Evolutionary conservation across 306 rosid species (phyloP).

Genomic region (Cicer arietinum): DNA sequence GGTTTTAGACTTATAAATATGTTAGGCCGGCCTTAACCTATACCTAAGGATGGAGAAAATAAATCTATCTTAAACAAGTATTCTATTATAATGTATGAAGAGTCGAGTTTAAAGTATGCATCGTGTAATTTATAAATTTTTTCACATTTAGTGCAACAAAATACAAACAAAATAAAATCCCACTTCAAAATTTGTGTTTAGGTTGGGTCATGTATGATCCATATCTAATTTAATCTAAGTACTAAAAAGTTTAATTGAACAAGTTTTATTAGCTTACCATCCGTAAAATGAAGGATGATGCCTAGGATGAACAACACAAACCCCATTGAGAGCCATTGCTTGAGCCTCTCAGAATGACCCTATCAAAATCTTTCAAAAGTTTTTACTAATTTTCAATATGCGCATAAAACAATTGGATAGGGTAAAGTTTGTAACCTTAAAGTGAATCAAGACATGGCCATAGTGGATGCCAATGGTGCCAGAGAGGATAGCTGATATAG

Average conservation of each 20-base stretch:
- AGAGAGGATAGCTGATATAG: slow-evolving; percentile 76
- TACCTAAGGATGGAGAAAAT: too few species aligned
- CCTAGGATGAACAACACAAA: slow-evolving; percentile 59
- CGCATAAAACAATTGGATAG: not conserved
- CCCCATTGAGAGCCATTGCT: slow-evolving; percentile 81
- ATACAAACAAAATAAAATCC: too few species aligned
- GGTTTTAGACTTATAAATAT: too few species aligned
- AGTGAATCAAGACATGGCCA: slow-evolving; percentile 84
- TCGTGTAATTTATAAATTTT: too few species aligned
- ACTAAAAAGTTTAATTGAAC: not conserved
- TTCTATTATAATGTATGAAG: too few species aligned
- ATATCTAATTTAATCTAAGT: not conserved
- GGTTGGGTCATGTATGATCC: not conserved
- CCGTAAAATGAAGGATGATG: slow-evolving; percentile 78
- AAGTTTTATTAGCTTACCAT: slow-evolving; percentile 57
- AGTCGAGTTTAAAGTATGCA: too few species aligned
- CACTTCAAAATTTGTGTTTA: too few species aligned
- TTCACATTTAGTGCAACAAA: too few species aligned
- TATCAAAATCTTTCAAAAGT: slow-evolving; percentile 41
- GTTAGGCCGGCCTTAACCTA: too few species aligned
- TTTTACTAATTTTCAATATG: slow-evolving; percentile 4
- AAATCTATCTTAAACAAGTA: too few species aligned
- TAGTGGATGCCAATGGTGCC: slow-evolving; percentile 86
- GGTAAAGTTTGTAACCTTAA: slow-evolving; percentile 63
- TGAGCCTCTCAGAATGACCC: slow-evolving; percentile 78